Evolutionary conservation across 208 protist species (phyloP).

Genomic region (Trypanosoma vivax): DNA sequence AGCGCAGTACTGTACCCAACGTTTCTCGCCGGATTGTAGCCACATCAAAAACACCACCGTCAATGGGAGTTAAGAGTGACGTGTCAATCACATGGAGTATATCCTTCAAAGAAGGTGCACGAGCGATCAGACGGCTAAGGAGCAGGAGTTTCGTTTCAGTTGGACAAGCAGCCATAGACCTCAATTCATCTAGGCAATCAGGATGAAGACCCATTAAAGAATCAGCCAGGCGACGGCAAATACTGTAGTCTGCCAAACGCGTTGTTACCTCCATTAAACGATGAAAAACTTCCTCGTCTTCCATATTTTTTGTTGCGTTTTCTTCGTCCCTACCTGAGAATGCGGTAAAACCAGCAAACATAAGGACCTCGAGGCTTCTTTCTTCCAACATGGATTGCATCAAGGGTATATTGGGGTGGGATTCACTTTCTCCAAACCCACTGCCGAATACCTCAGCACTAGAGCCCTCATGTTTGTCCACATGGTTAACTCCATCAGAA

Average conservation of each 20-base stretch:
- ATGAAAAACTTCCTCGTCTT: constrained; percentile 19
- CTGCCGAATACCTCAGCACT: background rate
- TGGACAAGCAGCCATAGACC: no score
- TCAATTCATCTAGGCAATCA: no score
- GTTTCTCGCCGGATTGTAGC: background rate
- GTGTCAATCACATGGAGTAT: constrained; percentile 9
- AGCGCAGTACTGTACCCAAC: background rate
- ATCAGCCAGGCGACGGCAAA: constrained; percentile 6
- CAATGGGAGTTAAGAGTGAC: background rate
- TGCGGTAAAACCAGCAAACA: background rate
- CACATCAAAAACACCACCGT: background rate
- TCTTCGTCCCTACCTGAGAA: background rate
- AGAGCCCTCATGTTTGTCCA: background rate
- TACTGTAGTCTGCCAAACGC: constrained; percentile 8
- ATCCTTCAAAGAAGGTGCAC: constrained; percentile 6
- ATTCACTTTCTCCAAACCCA: background rate
- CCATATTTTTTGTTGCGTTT: background rate
- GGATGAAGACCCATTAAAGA: background rate
- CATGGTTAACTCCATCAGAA: background rate
- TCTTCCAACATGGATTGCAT: constrained; percentile 7
- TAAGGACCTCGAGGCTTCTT: constrained; percentile 12
- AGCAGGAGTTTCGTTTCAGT: constrained; percentile 10
- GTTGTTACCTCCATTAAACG: constrained; percentile 14
- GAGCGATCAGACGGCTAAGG: constrained; percentile 8
- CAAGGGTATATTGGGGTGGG: background rate